Evolutionary conservation across 768 basidiomycete genomes (phyloP), one percentile per base, ranked within the genome.

Genomic region (Podaxis mareebaensis): DNA sequence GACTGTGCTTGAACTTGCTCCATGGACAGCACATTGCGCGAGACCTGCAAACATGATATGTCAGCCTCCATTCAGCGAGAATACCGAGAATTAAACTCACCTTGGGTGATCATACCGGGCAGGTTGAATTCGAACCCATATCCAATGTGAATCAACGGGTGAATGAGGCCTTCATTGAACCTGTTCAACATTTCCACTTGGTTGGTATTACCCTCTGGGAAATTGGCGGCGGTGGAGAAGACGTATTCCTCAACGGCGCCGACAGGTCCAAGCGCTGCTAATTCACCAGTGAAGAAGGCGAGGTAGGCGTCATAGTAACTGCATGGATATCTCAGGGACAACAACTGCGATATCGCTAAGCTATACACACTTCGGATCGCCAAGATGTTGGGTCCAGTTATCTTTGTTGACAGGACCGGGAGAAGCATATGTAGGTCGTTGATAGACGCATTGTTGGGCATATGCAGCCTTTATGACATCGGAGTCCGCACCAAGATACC

Each of bases 121-220:
- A 87, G 58, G 3, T 70, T 77, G 64, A 90, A 90, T 70, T 91
- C 90, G 6, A 81, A 70, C 2, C 88, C 89, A 71, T 84, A 83
- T n/a, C 86, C 89, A 3, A 75, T 65, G 67, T 90, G 86, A 51
- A 91, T 90, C 42, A 90, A 60, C 0, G 89, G 85, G 67, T 92
- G 90, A 2, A 91, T 24, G 8, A 89, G 69, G 2, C 85, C 87
- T 0, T 78, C 78, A 10, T 85, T 33, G 66, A 86, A 80, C 17
- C 88, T 81, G 42, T 77, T 78, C 11, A 90, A 67, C 86, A 91
- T 86, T 64, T 48, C 42, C 17, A 40, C 30, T 30, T 48, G 15
- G 3, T 39, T 48, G 2, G 20, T 72, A 57, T 64, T 42, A 57
- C 10, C 67, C 0, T 69, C 65, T 11, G 74, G 77, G 53, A 80